Conservation (phyloP, 805 yeast genomes). For the Kazachstania bromeliacearum region DNA sequence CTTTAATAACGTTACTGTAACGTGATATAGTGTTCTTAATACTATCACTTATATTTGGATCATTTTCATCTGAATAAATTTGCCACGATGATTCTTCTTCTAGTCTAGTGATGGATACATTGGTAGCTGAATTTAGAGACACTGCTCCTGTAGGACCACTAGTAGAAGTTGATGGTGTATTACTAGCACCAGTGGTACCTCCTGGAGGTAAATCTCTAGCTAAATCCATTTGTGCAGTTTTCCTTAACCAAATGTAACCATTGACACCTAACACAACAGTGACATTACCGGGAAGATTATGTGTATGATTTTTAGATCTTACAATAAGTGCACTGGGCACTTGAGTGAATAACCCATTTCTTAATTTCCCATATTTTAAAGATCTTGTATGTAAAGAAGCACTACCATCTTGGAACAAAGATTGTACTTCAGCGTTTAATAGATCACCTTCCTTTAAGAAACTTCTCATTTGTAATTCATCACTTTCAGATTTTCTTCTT, state of each 20-base stretch:
- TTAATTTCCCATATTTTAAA: constrained; percentile 84
- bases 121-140: constrained; percentile 27
- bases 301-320: constrained; percentile 80
- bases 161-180: constrained; percentile 12
- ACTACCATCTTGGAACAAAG: constrained; percentile 77
- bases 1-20: constrained; percentile 74
- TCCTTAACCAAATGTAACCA: constrained; percentile 88
- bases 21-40: constrained; percentile 70
- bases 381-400: constrained; percentile 95
- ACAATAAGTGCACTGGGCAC: constrained; percentile 80
- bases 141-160: constrained; percentile 31
- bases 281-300: constrained; percentile 87
- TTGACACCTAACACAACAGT: constrained; percentile 87
- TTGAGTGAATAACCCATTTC: constrained; percentile 76
- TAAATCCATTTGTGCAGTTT: constrained; percentile 38
- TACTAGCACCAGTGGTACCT: constrained; percentile 20
- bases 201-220: constrained; percentile 24
- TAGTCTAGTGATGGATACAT: constrained; percentile 66
- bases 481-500: constrained; percentile 88
- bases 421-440: constrained; percentile 92
- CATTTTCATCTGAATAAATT: constrained; percentile 86
- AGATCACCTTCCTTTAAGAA: constrained; percentile 93
- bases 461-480: constrained; percentile 91
- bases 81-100: constrained; percentile 94
- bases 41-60: constrained; percentile 46